Conservation (phyloP, 202 grass and related monocot species). For the Brachypodium distachyon region DNA sequence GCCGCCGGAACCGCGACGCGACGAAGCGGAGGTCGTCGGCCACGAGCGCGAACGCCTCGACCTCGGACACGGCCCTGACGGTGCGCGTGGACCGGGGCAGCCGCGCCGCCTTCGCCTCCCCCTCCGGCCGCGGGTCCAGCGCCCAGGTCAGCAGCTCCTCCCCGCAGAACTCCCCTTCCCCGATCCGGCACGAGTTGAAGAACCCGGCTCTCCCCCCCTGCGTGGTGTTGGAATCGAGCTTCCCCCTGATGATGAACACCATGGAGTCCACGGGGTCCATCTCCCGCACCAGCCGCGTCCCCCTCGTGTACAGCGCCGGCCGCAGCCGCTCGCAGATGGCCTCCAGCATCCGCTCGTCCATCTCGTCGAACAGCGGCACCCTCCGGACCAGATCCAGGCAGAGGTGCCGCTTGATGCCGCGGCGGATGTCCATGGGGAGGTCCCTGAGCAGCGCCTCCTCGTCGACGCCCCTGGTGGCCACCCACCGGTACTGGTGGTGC, state of each 20-base stretch:
- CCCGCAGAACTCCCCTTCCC: constrained; percentile 86
- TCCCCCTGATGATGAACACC: constrained; percentile 89
- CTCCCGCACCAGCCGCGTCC: constrained; percentile 69
- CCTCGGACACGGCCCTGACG: constrained; percentile 73
- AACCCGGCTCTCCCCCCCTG: constrained; percentile 77
- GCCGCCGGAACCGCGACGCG: constrained; percentile 59
- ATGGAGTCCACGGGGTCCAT: constrained; percentile 78
- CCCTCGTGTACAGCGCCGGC: constrained; percentile 77
- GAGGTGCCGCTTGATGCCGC: constrained; percentile 92
- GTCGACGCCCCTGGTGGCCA: constrained; percentile 75
- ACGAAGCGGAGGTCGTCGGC: constrained; percentile 86
- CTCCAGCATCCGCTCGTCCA: constrained; percentile 92
- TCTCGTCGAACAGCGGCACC: constrained; percentile 97
- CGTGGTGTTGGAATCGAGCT: constrained; percentile 84
- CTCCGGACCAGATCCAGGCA: constrained; percentile 78
- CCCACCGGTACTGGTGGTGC: constrained; percentile 87
- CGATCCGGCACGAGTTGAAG: constrained; percentile 90
- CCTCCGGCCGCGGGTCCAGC: constrained; percentile 60
- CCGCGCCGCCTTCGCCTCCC: too few relatives aligned
- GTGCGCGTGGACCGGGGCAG: constrained; percentile 86
- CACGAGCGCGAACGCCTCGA: constrained; percentile 91
- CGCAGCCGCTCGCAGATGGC: constrained; percentile 90
- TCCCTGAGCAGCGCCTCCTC: constrained; percentile 67
- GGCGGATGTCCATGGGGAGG: constrained; percentile 78
- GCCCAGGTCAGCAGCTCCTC: constrained; percentile 98